A percentile compares a stretch with the other conserved stretches of the same genome.
These are phyloP conservation scores for Hyphodiscus hymeniophilus DNA, from an alignment of 495 filamentous ascomycete species.

Conservation along the genomic window DNA sequence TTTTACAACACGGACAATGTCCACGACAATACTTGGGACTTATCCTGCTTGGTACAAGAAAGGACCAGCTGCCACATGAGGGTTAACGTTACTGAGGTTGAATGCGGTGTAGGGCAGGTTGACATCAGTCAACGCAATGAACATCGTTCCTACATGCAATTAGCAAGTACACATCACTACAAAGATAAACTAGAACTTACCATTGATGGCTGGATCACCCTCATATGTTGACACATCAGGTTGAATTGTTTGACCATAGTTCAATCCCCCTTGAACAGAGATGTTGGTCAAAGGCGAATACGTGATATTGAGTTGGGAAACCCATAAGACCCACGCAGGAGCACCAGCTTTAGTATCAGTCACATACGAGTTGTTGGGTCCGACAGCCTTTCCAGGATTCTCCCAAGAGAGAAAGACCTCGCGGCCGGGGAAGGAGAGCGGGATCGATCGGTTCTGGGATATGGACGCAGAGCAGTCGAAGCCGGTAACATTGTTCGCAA, in stretches of 20 bases:
- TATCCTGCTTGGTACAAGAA: constrained; percentile 77
- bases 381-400: constrained; percentile 54
- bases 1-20: no score
- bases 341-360: constrained; percentile 50
- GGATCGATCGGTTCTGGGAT: constrained; percentile 53
- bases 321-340: constrained; percentile 67
- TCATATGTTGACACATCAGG: constrained; percentile 53
- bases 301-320: constrained; percentile 76
- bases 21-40: no score
- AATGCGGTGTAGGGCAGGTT: constrained; percentile 66
- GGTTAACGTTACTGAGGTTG: constrained; percentile 65
- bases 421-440: constrained; percentile 70
- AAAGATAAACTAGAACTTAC: constrained; percentile 16
- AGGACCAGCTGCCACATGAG: constrained; percentile 65
- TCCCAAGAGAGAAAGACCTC: constrained; percentile 69
- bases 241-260: constrained; percentile 60
- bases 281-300: constrained; percentile 58
- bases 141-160: constrained; percentile 47
- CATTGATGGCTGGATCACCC: constrained; percentile 64
- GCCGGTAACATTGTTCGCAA: constrained; percentile 39
- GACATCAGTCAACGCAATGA: constrained; percentile 65
- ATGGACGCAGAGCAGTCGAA: constrained; percentile 55
- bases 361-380: constrained; percentile 75
- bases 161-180: neutral
- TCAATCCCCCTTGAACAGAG: constrained; percentile 29